Evolutionary conservation across 805 yeast genomes (phyloP), one percentile per base, ranked within the genome.

Genomic region (Candida cerambycidarum): DNA sequence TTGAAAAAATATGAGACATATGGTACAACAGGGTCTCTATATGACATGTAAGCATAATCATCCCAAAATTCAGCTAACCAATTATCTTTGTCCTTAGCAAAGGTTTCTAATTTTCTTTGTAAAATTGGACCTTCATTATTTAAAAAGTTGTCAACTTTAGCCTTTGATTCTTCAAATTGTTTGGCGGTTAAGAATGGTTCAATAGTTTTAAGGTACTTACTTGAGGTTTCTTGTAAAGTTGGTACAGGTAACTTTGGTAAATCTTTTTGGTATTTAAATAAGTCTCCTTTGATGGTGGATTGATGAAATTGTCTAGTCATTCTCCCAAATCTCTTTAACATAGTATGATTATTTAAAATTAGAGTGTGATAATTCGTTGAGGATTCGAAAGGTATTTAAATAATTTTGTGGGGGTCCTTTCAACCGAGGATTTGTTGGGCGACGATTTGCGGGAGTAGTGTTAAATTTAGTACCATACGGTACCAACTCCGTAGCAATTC

Each of bases 31-130:
- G 98, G 96, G 63, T 89, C 98, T 52, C 93, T 77, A 69, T 89
- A 90, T 31, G 85, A 81, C 71, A 92, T 72, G 66, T 92, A 92
- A 15, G 97, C 96, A 53, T 85, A 87, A 55, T 86, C 85, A 63
- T 92, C 96, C 99, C 99, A 92, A 76, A 84, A 89, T 46, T 79
- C 83, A 36, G 85, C 78, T 56, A 92, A 74, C 99, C 99, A 92
- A 63, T 92, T 92, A 59, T 89, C 83, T 48, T 79, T 78, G 40
- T 65, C 75, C 23, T 65, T 54, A 21, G 92, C 83, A 52, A 80
- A 79, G 18, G 73, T 67, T 28, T 63, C 57, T 41, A 92, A 74
- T 46, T 90, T 76, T 43, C 70, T 51, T 60, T 92, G 98, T 48
- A 92, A 75, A 24, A 61, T 67, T 41, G 79, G 80, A 13, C 93